phyloP scores from a whole-genome alignment of 768 basidiomycete genomes.

The Chalciporus pseudorubinellus region DNA sequence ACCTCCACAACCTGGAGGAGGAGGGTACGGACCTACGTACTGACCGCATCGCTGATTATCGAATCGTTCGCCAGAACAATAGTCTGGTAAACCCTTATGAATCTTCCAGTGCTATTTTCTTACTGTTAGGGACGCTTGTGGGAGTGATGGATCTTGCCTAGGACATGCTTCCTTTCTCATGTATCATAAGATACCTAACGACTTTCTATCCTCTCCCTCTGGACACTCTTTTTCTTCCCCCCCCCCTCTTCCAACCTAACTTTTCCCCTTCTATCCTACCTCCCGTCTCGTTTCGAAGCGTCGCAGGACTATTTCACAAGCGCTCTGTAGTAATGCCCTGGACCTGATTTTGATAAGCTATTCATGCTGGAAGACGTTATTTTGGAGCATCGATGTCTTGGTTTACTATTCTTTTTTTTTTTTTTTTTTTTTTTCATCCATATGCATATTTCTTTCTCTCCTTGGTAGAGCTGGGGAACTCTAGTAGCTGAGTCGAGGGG shows the following conservation, averaged over 20 bases:
- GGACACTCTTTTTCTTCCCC: not conserved
- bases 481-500: not conserved
- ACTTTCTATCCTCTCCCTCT: slow-evolving; percentile 11
- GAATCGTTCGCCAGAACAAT: slow-evolving; percentile 2
- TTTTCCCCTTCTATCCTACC: not conserved
- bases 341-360: slow-evolving; percentile 2
- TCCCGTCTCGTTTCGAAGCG: not conserved
- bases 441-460: not conserved
- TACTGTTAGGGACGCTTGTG: no score
- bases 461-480: not conserved
- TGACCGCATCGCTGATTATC: slow-evolving; percentile 1
- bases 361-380: not conserved
- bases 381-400: not conserved
- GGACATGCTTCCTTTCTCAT: not conserved
- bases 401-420: not conserved
- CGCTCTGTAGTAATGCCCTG: not conserved
- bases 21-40: slow-evolving; percentile 14
- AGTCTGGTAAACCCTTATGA: not conserved
- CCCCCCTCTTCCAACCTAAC: not conserved
- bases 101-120: not conserved
- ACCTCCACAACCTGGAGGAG: slow-evolving; percentile 46
- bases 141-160: slow-evolving; percentile 8
- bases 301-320: not conserved
- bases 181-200: slow-evolving; percentile 14
- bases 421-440: not conserved